Evolutionary conservation across 345 rosid genomes (phyloP), one percentile per base, ranked within the genome.

Genomic region (Bruguiera gymnorhiza): DNA sequence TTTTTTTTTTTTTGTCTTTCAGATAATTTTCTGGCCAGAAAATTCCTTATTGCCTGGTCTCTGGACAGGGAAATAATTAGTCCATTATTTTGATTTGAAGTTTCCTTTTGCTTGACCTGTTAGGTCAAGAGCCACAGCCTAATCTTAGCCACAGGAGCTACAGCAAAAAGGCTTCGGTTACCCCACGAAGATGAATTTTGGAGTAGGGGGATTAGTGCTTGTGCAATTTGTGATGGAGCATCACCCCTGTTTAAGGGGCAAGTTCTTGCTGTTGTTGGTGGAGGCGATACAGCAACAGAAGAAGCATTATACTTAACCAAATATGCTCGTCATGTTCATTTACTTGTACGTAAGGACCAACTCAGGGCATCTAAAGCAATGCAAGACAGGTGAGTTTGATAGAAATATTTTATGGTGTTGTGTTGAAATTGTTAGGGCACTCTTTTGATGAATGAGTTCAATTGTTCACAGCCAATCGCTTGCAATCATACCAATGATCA

Each of bases 201-300:
- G 98, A 91, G 98, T 83, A 87, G 93, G 75, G 98, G 98, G 79
- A 94, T 94, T 21, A 94, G 98, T 81, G 98, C 98, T 65, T 94
- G 97, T 80, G 98, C 98, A 51, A 94, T 91, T 63, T 94, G 97
- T 78, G 98, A 94, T 85, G 98, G 98, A 67, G 97, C 97, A 71
- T 94, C 98, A 2, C 97, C 98, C 37, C 76, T 94, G 65, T 94
- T 94, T 71, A 94, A 94, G 83, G 88, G 98, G 11, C 96, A 94
- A 77, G 93, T 89, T 68, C 97, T 94, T 18, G 97, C 93, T 6
- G 98, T 94, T 65, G 95, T 91, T 75, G 98, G 98, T 77, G 98
- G 98, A 29, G 98, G 98, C 72, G 98, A 94, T 89, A 94, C 98
- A 8, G 96, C 98, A 20, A 91, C 97, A 9, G 98, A 94, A 75